phyloP scores from a whole-genome alignment of 1,139 yeast genomes.

The Komagataea norvegica region DNA sequence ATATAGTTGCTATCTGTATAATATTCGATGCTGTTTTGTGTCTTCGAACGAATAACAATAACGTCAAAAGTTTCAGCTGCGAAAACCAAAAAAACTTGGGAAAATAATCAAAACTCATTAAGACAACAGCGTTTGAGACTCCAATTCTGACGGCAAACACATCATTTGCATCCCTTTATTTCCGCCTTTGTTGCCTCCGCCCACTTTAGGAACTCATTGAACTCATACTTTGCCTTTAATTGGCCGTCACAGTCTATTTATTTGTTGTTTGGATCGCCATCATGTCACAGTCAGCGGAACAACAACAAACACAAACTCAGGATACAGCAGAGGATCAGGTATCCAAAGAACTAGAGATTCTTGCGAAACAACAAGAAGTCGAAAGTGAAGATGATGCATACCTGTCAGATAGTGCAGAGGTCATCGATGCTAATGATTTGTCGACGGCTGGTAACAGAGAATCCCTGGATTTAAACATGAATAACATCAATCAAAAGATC shows the following conservation, averaged over 20 bases:
- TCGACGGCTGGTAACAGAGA: conserved; percentile 40
- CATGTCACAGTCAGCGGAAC: conserved; percentile 4
- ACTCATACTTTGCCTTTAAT: background rate
- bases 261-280: background rate
- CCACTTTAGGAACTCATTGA: too few relatives aligned
- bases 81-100: too few relatives aligned
- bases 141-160: too few relatives aligned
- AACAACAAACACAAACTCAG: background rate
- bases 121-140: too few relatives aligned
- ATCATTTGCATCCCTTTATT: too few relatives aligned
- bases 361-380: conserved; percentile 23
- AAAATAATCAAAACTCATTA: too few relatives aligned
- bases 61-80: too few relatives aligned
- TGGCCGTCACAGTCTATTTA: background rate
- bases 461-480: conserved; percentile 52
- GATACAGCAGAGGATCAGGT: conserved; percentile 6
- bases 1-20: too few relatives aligned
- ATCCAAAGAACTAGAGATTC: conserved; percentile 11
- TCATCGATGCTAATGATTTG: conserved; percentile 39
- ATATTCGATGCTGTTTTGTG: too few relatives aligned
- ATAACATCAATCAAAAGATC: conserved; percentile 57
- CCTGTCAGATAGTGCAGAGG: conserved; percentile 37
- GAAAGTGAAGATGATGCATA: conserved; percentile 36
- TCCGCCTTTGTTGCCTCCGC: too few relatives aligned
- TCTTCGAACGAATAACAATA: too few relatives aligned